Conservation (phyloP, 768 basidiomycete genomes). For the Calvatia gigantea region DNA sequence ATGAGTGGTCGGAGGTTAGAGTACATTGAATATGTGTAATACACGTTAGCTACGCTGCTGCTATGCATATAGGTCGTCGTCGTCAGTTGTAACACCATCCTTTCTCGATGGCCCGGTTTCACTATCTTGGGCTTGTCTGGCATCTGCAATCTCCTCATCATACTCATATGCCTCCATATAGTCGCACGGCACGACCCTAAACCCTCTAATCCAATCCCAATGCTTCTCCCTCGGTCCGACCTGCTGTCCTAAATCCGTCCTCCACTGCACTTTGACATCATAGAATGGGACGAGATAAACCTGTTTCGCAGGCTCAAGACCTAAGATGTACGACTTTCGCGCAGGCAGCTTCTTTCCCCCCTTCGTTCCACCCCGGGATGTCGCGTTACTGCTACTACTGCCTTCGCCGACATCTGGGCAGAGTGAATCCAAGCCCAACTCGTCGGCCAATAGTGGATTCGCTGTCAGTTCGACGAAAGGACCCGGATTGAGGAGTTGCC, state of each 20-base stretch:
- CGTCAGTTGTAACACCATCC: too few species aligned
- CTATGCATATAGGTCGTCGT: too few species aligned
- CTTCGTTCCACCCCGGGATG: not conserved
- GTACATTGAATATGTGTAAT: not conserved
- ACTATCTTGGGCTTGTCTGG: not conserved
- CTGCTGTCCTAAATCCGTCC: not conserved
- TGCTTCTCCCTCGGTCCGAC: not conserved
- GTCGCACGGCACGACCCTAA: not conserved
- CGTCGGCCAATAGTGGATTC: not conserved
- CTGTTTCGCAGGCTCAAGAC: not conserved
- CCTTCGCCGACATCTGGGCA: not conserved
- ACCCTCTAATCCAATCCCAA: slow-evolving; percentile 2
- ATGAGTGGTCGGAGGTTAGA: slow-evolving; percentile 65
- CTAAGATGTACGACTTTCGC: slow-evolving; percentile 1
- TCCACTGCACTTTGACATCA: slow-evolving; percentile 2
- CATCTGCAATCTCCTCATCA: not conserved
- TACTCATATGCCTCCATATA: not conserved
- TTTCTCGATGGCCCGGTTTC: too few species aligned
- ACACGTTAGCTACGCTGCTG: too few species aligned
- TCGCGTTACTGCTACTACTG: too few species aligned
- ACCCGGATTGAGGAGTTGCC: not conserved
- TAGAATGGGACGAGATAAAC: not conserved
- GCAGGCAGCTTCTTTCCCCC: not conserved
- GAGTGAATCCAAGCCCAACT: not conserved
- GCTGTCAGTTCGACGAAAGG: not conserved